Percentiles rank a stretch among this genome's conserved stretches.
Conservation (phyloP, 148 eudicot genomes). For the Talinum fruticosum region DNA sequence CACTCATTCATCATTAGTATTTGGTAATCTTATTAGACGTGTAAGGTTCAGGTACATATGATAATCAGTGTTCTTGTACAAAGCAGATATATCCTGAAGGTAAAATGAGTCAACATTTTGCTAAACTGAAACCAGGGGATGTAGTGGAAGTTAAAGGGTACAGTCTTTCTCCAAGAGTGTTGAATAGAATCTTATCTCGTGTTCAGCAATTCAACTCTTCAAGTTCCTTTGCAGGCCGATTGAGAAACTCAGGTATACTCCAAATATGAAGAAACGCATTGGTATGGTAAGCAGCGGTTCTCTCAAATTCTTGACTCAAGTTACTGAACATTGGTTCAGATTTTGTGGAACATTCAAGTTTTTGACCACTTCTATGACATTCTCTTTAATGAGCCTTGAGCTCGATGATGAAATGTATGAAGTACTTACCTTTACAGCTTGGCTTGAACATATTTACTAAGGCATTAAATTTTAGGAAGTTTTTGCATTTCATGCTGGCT, state of each 20-base stretch:
- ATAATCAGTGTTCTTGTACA: background rate
- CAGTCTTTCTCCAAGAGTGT: background rate
- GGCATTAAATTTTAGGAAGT: too few species aligned
- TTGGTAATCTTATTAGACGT: background rate
- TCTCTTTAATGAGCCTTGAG: too few species aligned
- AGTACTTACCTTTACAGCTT: too few species aligned
- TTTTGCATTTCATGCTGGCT: too few species aligned
- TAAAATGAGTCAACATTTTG: conserved; percentile 98
- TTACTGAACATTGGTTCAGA: too few species aligned
- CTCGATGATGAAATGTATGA: too few species aligned
- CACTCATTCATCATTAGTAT: background rate
- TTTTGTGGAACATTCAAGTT: too few species aligned
- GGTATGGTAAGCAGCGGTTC: conserved; percentile 73
- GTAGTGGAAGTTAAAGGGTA: conserved; percentile 97
- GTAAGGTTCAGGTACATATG: background rate
- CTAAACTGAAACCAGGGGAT: conserved; percentile 87
- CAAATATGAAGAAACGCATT: conserved; percentile 96
- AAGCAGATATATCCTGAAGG: conserved; percentile 91
- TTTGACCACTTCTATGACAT: too few species aligned
- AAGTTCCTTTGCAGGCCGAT: conserved; percentile 63
- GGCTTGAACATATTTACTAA: too few species aligned
- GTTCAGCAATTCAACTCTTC: conserved; percentile 6
- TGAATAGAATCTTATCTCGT: background rate
- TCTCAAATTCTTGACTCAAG: background rate
- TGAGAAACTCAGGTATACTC: conserved; percentile 85